Base-by-base conservation (phyloP, 306 rosid species). In the Begonia peltatifolia region DNA sequence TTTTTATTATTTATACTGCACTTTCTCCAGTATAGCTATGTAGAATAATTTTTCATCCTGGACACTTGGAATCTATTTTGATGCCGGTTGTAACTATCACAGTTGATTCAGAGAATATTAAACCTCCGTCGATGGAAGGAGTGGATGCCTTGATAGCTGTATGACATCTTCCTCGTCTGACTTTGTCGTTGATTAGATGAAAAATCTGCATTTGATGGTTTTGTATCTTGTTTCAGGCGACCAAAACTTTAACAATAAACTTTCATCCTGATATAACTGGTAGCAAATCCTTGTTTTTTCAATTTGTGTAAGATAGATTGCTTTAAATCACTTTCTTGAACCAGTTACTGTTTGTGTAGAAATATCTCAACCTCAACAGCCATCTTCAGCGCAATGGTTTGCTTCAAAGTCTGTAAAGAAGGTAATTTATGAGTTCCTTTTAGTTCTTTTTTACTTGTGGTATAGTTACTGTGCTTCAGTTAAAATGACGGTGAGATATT, bases 91-190 rank as follows among this genome's bases (percentile, higher is more conserved):
- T 23, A 23, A 23, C 2, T 23, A 2, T 60, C 59, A 17, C 73
- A 90, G 97, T 63, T 66, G 79, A 70, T 44, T 59, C 67, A 62
- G 94, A 89, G 59, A 70, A 85, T 62, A 55, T 80, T 54, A 64
- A 74, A 61, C 95, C 84, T 50, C 97, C 97, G 3, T 61, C 47
- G 30, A 47, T 81, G 54, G 94, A 90, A 48, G 99, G 95, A 61
- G 55, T 90, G 62, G 95, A 86, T 23, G 61, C 50, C 47, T 75
- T 90, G 46, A 53, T 70, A 23, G 62, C 57, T 61, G 97, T 90
- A 66, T 80, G 95, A 50, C 53, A 17, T 46, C 9, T 42, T 47
- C 52, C 41, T 15, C 57, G 16, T 54, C 54, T 42, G 36, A 42
- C 30, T 12, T 42, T 57, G 58, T 23, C 50, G 53, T 12, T 68